Evolutionary conservation across 2,329 filamentous ascomycete species (phyloP), one percentile per base, ranked within the genome.

Genomic region (Trichoderma koningii): DNA sequence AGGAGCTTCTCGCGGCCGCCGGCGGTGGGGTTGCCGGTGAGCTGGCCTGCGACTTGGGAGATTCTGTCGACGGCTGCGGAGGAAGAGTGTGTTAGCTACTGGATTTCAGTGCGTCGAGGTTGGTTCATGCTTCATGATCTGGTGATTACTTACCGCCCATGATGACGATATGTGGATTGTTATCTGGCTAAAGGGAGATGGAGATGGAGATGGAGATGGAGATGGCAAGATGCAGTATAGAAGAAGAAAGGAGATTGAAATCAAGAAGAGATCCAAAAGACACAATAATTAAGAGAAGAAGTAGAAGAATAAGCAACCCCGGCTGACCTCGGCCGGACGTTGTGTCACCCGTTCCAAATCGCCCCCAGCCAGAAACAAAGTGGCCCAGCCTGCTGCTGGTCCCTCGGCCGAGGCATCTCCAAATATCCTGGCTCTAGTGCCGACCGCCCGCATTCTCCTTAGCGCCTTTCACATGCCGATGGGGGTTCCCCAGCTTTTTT

Each of bases 1-100:
- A 89, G 81, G 53, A 90, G 78, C 76, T 81, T 85, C 67, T 84
- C 83, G 70, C 81, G 80, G 68, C 79, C 79, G 67, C 79, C 78
- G 56, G 80, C 77, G 68, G 80, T 79, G 69, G 86, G 79, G 79
- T 88, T 86, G 77, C 81, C 82, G 68, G 85, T 83, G 73, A 89
- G 78, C 81, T 89, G 87, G 80, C 81, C 82, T 68, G 85, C 86
- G 71, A 89, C 82, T 72, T 87, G 85, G 60, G 81, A 79, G 66
- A 87, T 78, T 78, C 85, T 79, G 69, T 87, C 84, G 72, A 84
- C 75, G 71, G 84, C 85, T 87, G 71, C 23, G 7, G 38, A n/a
- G 30, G 42, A 9, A n/a, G 2, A 12, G 10, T 3, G 30, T 41
- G 64, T 71, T 65, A 71, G 69, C 12, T 56, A 41, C 14, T 21